Evolutionary conservation across 2,329 filamentous ascomycete species (phyloP).

Genomic region (Ophiocordyceps robertsii): DNA sequence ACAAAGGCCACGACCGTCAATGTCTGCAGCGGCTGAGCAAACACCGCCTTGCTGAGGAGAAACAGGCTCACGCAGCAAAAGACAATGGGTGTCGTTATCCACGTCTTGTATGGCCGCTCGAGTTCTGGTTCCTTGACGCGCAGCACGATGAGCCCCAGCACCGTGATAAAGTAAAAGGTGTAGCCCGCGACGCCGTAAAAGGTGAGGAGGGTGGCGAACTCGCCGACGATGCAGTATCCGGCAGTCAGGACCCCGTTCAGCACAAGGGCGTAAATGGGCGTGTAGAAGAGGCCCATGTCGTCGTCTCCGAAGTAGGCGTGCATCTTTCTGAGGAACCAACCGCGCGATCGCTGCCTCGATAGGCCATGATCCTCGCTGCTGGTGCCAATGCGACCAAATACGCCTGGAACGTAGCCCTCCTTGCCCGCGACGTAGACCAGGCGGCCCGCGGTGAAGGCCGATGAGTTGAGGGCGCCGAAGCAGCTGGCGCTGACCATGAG

Average conservation of each 20-base stretch:
- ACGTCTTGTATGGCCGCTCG: constrained; percentile 85
- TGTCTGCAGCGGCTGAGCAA: constrained; percentile 84
- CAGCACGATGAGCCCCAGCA: constrained; percentile 83
- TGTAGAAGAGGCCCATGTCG: constrained; percentile 73
- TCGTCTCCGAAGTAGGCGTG: constrained; percentile 59
- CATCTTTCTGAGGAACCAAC: constrained; percentile 45
- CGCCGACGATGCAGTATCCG: constrained; percentile 71
- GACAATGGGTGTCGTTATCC: constrained; percentile 93
- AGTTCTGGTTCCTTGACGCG: constrained; percentile 76
- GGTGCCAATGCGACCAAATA: constrained; percentile 76
- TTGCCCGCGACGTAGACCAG: constrained; percentile 90
- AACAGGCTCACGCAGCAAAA: constrained; percentile 98
- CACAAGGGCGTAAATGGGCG: constrained; percentile 80
- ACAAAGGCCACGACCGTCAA: constrained; percentile 79
- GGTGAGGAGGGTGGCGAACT: constrained; percentile 83
- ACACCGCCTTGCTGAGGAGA: constrained; percentile 73
- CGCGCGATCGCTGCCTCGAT: constrained; percentile 32
- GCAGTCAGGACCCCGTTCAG: constrained; percentile 66
- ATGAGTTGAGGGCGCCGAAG: constrained; percentile 88
- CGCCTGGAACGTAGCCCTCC: constrained; percentile 76
- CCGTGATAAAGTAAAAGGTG: constrained; percentile 92
- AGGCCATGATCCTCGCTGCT: constrained; percentile 28
- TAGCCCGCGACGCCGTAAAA: constrained; percentile 98
- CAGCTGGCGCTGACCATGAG: constrained; percentile 84
- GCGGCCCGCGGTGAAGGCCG: constrained; percentile 83